Base-by-base conservation (phyloP, 495 filamentous ascomycete genomes). In the Cercophora samala region DNA sequence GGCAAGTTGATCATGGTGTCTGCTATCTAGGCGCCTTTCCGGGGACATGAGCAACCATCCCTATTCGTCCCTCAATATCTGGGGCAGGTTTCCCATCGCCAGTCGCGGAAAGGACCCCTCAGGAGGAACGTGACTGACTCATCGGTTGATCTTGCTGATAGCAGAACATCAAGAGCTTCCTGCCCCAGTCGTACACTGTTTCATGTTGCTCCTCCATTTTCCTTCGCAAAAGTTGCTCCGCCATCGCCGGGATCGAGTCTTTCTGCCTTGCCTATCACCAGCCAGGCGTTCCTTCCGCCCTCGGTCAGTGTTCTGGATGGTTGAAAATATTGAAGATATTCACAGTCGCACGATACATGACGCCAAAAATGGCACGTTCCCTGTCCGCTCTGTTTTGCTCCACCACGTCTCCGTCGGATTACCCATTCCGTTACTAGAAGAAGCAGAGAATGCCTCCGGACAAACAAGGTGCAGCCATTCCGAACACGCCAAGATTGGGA, bases 1-100 rank as follows among this genome's bases (percentile, higher is more conserved):
- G 60, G 60, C 52, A 60, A 61, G 51, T 52, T 64, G 61, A 58
- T n/a, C n/a, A n/a, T 69, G 63, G 66, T 63, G 64, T 68, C 68
- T 54, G 63, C 37, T 29, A 29, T 29, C 26, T 11, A 17, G 37
- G 37, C 37, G 5, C 37, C 37, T 46, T 46, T 46, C 11, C 37
- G 37, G 37, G 37, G 8, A 46, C 37, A 2, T 5, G 5, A 46
- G 37, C 37, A 46, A 46, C 37, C 37, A 46, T 56, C 53, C n/a
- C 53, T 56, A 56, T 56, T 56, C 53, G 53, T 56, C n/a, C 18
- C 3, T n/a, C 53, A 13, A 46, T 46, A 46, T 46, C 37, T 46
- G 37, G 37, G 37, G 9, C 37, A 46, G 37, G 15, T 18, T 46
- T 46, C 13, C 37, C 13, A 5, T 46, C 37, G 37, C 37, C 37